phyloP scores from a whole-genome alignment of 768 basidiomycete genomes.

The Mycena haematopus region DNA sequence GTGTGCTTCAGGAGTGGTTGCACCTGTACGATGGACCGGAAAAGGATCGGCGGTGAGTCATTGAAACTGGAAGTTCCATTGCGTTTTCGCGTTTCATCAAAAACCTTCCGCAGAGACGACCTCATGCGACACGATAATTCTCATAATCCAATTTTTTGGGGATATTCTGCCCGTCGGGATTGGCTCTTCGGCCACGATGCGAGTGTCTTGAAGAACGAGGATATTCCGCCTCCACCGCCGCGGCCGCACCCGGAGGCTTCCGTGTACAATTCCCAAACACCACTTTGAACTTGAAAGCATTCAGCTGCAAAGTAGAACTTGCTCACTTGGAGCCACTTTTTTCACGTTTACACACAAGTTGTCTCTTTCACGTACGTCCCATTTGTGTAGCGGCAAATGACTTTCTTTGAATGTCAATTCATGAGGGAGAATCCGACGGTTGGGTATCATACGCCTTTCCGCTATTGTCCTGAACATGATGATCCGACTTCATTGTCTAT shows the following conservation, averaged over 20 bases:
- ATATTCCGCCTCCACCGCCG: slow-evolving; percentile 1
- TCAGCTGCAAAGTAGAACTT: too few relatives aligned
- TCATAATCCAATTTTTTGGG: slow-evolving; percentile 58
- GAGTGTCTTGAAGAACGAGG: background rate
- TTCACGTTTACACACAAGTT: too few relatives aligned
- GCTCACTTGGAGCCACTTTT: too few relatives aligned
- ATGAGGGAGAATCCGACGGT: too few relatives aligned
- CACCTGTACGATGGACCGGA: slow-evolving; percentile 57
- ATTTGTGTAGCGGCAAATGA: too few relatives aligned
- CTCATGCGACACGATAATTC: slow-evolving; percentile 47
- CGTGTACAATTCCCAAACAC: background rate
- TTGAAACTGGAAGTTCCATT: background rate
- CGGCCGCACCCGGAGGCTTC: background rate
- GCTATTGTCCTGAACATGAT: too few relatives aligned
- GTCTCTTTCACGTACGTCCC: too few relatives aligned
- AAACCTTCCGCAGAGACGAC: slow-evolving; percentile 39
- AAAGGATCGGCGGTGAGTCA: slow-evolving; percentile 44
- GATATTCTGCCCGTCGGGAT: slow-evolving; percentile 49
- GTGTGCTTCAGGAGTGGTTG: slow-evolving; percentile 55
- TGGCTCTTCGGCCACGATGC: slow-evolving; percentile 54
- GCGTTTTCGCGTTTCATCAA: background rate
- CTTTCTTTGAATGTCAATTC: too few relatives aligned
- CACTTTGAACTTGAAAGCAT: too few relatives aligned
- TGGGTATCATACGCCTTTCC: too few relatives aligned
- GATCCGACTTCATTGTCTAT: too few relatives aligned